Evolutionary conservation across 2,329 filamentous ascomycete genomes (phyloP).

Genomic region (Phoma sp.): DNA sequence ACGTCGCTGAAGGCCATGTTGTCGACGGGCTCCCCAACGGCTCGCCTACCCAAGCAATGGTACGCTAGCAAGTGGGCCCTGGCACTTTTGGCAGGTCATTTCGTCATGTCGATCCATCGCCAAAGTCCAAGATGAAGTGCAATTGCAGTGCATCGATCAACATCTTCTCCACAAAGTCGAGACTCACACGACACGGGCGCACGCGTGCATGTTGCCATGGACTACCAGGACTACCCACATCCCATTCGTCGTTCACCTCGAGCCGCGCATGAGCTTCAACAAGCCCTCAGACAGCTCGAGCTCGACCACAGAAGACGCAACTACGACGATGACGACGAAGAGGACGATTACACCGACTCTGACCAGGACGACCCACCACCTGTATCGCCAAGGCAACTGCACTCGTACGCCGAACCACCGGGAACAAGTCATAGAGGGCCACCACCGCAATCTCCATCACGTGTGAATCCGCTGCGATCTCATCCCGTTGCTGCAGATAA

Average conservation of each 20-base stretch:
- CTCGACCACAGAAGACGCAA: constrained; percentile 2
- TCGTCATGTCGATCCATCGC: constrained; percentile 19
- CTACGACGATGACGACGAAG: not conserved
- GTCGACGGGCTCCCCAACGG: constrained; percentile 9
- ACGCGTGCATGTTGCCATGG: constrained; percentile 22
- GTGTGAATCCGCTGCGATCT: constrained; percentile 28
- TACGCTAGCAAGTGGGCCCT: constrained; percentile 18
- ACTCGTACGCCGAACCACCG: not conserved
- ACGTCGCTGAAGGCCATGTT: not conserved
- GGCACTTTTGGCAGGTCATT: constrained; percentile 19
- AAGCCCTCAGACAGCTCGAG: constrained; percentile 19
- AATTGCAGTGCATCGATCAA: constrained; percentile 3
- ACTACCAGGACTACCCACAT: constrained; percentile 22
- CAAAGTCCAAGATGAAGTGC: not conserved
- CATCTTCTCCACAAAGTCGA: constrained; percentile 10
- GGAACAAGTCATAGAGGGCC: constrained; percentile 1
- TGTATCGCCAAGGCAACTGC: constrained; percentile 23
- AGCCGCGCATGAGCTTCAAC: constrained; percentile 25
- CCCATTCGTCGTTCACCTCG: constrained; percentile 30
- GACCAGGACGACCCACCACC: constrained; percentile 26
- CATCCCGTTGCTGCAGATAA: constrained; percentile 18
- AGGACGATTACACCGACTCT: constrained; percentile 9
- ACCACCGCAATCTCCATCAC: constrained; percentile 17
- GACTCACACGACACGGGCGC: not conserved
- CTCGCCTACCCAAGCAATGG: constrained; percentile 8